phyloP scores from a whole-genome alignment of 306 rosid genomes.

The Pterocarpus santalinus region DNA sequence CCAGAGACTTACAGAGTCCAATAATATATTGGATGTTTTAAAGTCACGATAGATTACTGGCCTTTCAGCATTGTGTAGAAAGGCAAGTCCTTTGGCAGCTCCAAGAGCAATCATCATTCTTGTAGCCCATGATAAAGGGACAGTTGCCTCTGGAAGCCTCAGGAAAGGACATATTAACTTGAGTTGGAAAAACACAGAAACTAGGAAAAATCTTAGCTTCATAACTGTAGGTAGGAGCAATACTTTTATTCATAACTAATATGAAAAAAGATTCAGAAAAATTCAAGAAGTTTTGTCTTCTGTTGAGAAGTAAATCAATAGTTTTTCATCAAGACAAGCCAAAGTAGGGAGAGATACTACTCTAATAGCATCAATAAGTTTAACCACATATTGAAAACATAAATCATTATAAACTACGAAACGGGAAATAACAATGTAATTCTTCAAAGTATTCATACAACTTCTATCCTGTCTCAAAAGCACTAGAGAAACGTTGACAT shows the following conservation, averaged over 20 bases:
- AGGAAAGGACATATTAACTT: conserved; percentile 54
- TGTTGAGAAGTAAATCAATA: conserved; percentile 23
- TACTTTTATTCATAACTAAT: conserved; percentile 12
- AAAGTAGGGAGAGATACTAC: background rate
- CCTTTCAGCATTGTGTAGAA: conserved; percentile 96
- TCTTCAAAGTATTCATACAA: background rate
- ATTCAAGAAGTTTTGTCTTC: conserved; percentile 2
- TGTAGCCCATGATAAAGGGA: conserved; percentile 86
- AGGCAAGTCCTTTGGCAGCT: conserved; percentile 98
- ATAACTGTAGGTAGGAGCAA: conserved; percentile 9
- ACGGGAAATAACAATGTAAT: conserved; percentile 2
- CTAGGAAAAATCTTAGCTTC: conserved; percentile 33
- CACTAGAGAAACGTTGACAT: conserved; percentile 8
- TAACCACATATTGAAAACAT: conserved; percentile 9
- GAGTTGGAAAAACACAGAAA: conserved; percentile 41
- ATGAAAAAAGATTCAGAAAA: background rate
- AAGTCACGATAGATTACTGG: conserved; percentile 97
- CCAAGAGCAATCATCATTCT: conserved; percentile 97
- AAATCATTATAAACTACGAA: conserved; percentile 1
- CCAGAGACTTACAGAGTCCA: conserved; percentile 83
- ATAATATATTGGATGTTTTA: conserved; percentile 91
- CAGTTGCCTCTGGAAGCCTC: conserved; percentile 78
- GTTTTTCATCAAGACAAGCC: conserved; percentile 8
- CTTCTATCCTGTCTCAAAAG: background rate
- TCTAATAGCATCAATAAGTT: background rate